phyloP scores from a whole-genome alignment of 805 yeast genomes.

The Wickerhamomyces bovis region DNA sequence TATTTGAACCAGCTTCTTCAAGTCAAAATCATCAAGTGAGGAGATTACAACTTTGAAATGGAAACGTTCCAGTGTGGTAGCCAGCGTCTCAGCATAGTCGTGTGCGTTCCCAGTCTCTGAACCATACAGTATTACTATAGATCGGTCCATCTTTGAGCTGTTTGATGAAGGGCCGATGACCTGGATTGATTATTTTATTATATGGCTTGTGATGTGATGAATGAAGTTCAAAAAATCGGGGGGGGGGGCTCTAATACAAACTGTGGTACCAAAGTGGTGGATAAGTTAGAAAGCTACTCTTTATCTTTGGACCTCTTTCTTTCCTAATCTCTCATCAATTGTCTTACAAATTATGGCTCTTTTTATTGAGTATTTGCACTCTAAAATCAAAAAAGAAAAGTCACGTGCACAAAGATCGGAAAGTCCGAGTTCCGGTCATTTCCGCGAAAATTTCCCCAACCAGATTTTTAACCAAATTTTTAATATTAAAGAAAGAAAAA shows the following conservation, averaged over 20 bases:
- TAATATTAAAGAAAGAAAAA: too few species aligned
- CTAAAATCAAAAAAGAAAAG: neutral
- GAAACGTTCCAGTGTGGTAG: slow-evolving; percentile 47
- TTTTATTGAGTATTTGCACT: too few species aligned
- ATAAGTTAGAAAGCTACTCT: too few species aligned
- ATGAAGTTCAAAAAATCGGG: neutral
- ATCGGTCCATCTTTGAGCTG: slow-evolving; percentile 19
- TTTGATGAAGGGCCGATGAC: neutral
- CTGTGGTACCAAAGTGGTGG: too few species aligned
- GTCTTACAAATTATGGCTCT: neutral
- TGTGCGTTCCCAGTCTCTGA: slow-evolving; percentile 91
- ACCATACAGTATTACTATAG: slow-evolving; percentile 69
- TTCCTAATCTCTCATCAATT: too few species aligned
- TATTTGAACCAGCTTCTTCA: slow-evolving; percentile 46
- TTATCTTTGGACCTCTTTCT: too few species aligned
- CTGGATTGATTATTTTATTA: neutral
- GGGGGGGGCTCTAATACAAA: too few species aligned
- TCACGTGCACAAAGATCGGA: neutral
- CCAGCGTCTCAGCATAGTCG: slow-evolving; percentile 69
- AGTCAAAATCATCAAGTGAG: slow-evolving; percentile 55
- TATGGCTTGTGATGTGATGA: neutral
- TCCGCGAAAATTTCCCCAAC: neutral
- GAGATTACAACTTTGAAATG: slow-evolving; percentile 43
- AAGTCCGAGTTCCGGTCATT: neutral
- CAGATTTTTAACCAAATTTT: too few species aligned